Evolutionary conservation across 2,329 filamentous ascomycete genomes (phyloP), one percentile per base, ranked within the genome.

Genomic region (Trichoderma aggressivum): DNA sequence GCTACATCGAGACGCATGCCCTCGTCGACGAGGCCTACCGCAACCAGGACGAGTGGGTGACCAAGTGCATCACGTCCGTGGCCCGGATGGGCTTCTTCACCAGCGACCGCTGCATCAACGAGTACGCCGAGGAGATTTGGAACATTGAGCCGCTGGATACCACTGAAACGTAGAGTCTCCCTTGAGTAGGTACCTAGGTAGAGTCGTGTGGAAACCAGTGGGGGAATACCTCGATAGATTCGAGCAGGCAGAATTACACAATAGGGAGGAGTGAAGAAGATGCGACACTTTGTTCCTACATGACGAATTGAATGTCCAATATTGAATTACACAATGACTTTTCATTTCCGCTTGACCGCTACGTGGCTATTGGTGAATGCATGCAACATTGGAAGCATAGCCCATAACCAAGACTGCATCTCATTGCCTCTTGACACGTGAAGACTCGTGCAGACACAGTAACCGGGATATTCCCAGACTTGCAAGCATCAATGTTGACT

Each of bases 121-220:
- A 98, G 86, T 99, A 99, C 83, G 96, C 96, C 0, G 95, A 99
- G 81, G 90, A 87, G 74, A 98, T 99, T 80, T 99, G 96, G 96
- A 98, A 98, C 79, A 86, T 97, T 50, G 95, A 98, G 85, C 94
- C 95, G 32, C 81, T 96, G 69, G 82, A 82, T 39, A 84, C 84
- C 34, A 82, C 84, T 56, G 78, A 82, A 18, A 39, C 36, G 32
- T 81, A 78, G 72, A 74, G 14, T 53, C 43, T 32, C 26, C 24
- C 32, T 26, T n/a, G 60, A 16, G n/a, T n/a, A n/a, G n/a, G n/a
- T n/a, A n/a, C n/a, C n/a, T n/a, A n/a, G n/a, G 28, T 28, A 26
- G 18, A 34, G 55, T 34, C n/a, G 58, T 47, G 30, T 39, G 34
- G 56, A 53, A 70, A 12, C 30, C 18, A 30, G 47, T 10, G 30